Evolutionary conservation across 306 rosid species (phyloP).

Genomic region (Rosa multiflora): DNA sequence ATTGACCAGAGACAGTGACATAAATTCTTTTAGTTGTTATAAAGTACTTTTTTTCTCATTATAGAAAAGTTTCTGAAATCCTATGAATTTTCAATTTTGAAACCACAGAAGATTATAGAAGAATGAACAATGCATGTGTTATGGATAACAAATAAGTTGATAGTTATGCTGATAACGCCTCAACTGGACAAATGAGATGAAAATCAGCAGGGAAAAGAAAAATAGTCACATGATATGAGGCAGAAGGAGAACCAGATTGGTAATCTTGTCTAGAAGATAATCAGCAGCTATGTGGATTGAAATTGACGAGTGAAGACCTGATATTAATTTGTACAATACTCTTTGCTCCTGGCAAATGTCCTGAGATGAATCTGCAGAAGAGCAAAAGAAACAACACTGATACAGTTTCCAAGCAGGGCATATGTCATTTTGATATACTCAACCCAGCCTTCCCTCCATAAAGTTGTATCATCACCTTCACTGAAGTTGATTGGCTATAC

Average conservation of each 20-base stretch:
- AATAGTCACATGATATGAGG: not conserved
- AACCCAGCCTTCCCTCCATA: no score
- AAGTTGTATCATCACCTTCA: no score
- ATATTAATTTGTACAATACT: slow-evolving; percentile 59
- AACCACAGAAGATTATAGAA: no score
- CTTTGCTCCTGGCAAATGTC: slow-evolving; percentile 57
- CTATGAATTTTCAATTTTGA: no score
- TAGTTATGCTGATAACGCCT: not conserved
- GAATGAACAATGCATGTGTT: no score
- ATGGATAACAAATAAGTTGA: no score
- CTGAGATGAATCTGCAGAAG: slow-evolving; percentile 47
- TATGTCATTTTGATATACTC: no score
- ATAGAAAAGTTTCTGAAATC: no score
- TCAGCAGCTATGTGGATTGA: slow-evolving; percentile 64
- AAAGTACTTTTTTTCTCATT: no score
- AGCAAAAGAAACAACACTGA: not conserved
- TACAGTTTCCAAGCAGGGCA: not conserved
- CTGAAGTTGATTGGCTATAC: not conserved
- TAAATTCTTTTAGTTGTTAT: no score
- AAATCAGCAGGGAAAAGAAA: not conserved
- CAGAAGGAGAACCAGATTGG: slow-evolving; percentile 35
- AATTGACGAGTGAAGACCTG: slow-evolving; percentile 73
- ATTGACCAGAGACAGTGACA: no score
- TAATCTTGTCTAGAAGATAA: slow-evolving; percentile 57
- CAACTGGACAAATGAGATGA: not conserved